Evolutionary conservation across 2,329 filamentous ascomycete species (phyloP), one percentile per base, ranked within the genome.

Genomic region (Fusarium denticulatum): DNA sequence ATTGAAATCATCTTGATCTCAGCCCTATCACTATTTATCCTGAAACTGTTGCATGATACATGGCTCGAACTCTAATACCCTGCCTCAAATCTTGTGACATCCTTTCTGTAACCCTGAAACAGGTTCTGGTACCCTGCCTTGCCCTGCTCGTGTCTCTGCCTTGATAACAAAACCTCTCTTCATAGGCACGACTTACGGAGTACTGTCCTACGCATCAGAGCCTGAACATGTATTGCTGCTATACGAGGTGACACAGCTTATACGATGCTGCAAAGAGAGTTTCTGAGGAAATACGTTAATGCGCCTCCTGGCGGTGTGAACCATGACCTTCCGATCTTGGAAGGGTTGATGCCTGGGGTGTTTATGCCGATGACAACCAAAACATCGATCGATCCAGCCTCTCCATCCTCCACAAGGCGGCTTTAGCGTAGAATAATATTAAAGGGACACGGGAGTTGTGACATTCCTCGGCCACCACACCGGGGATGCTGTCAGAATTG

Each of bases 331-430:
- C 34, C 34, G 28, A n/a, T 28, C 50, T 53, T 39, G 24, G 50
- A 53, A 39, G 45, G 45, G 20, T 47, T 28, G 20, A 47, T 22
- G 45, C 9, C 26, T 47, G 20, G 26, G 45, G 20, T 22, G 20
- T 47, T 47, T 3, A 26, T 49, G 30, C n/a, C 63, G 60, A 66
- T 66, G 40, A 40, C 24, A 32, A 49, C 60, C 63, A 65, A 66
- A 65, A 65, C 9, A 49, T 32, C 60, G 63, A 66, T 66, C 60
- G 16, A 32, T 24, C 20, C 12, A 24, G 6, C 37, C 26, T n/a
- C 16, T 1, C 16, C 13, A 65, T 14, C 60, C 49, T 42, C 47
- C 42, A 42, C 22, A 36, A 20, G 16, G 13, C 32, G 9, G 6
- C 8, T 11, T 36, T 50, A 59, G 32, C 24, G 42, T 28, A 30